Evolutionary conservation across 2,329 filamentous ascomycete genomes (phyloP).

Genomic region (Graphilbum sp.): DNA sequence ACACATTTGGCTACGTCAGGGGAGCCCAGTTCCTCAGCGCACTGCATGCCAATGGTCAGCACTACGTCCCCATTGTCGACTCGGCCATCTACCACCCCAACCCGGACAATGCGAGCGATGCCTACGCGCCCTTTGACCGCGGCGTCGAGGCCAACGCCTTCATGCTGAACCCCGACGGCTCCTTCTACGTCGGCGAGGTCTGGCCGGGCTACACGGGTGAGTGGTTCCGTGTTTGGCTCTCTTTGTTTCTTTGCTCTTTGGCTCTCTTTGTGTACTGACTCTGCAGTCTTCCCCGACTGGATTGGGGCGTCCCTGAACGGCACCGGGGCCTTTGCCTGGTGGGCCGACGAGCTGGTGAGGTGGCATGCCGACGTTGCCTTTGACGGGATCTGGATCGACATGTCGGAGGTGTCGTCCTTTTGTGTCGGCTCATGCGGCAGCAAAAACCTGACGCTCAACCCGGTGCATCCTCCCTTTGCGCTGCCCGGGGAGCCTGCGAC

Average conservation of each 20-base stretch:
- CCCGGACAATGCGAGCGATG: slow-evolving; percentile 51
- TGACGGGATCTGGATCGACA: slow-evolving; percentile 40
- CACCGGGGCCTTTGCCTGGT: slow-evolving; percentile 42
- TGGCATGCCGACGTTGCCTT: slow-evolving; percentile 24
- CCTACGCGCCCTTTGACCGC: slow-evolving; percentile 43
- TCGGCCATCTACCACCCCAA: slow-evolving; percentile 53
- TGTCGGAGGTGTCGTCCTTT: slow-evolving; percentile 35
- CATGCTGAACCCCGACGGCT: slow-evolving; percentile 41
- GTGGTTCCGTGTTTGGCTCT: not conserved
- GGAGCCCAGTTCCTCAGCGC: slow-evolving; percentile 43
- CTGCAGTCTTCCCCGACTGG: slow-evolving; percentile 52
- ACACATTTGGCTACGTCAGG: slow-evolving; percentile 37
- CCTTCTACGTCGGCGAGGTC: slow-evolving; percentile 43
- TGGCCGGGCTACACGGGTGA: slow-evolving; percentile 52
- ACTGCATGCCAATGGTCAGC: slow-evolving; percentile 47
- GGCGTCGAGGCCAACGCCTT: slow-evolving; percentile 39
- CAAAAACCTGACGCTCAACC: slow-evolving; percentile 47
- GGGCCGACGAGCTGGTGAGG: slow-evolving; percentile 37
- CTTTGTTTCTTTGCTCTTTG: too few species aligned
- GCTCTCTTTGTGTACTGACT: too few species aligned
- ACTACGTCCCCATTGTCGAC: slow-evolving; percentile 64
- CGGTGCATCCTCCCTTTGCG: slow-evolving; percentile 47
- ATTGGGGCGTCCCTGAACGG: slow-evolving; percentile 41
- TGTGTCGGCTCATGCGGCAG: slow-evolving; percentile 54
- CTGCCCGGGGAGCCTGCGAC: slow-evolving; percentile 39